Evolutionary conservation across 768 basidiomycete genomes (phyloP).

Genomic region (Ramaria sp.): DNA sequence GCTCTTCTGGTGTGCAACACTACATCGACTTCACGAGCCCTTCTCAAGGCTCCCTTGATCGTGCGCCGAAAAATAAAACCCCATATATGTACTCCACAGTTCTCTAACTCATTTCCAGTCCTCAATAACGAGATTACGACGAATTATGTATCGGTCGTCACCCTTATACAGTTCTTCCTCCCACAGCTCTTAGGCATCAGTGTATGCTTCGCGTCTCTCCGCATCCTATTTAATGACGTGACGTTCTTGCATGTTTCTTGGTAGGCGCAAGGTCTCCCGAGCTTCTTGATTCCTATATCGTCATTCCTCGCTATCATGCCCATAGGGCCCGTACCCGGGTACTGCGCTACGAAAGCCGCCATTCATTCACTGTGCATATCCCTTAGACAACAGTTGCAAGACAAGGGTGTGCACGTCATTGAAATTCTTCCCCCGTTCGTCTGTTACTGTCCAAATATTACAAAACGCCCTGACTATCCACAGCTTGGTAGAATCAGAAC

Average conservation of each 20-base stretch:
- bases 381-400: conserved; percentile 33
- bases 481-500: conserved; percentile 50
- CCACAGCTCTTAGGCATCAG: conserved; percentile 46
- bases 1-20: conserved; percentile 41
- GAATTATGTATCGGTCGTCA: conserved; percentile 44
- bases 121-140: conserved; percentile 32
- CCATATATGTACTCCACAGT: no score
- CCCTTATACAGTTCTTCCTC: conserved; percentile 35
- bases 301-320: conserved; percentile 42
- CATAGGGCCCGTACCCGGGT: conserved; percentile 30
- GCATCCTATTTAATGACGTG: background rate
- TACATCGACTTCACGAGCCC: conserved; percentile 33
- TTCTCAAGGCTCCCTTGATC: conserved; percentile 29
- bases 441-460: background rate
- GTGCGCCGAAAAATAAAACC: conserved; percentile 21
- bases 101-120: background rate
- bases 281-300: conserved; percentile 40
- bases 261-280: conserved; percentile 34
- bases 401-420: conserved; percentile 40
- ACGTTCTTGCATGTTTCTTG: background rate
- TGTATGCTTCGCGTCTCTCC: conserved; percentile 23
- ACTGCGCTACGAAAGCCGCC: conserved; percentile 49
- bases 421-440: conserved; percentile 52
- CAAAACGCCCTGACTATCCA: background rate
- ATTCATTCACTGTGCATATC: conserved; percentile 40